Conservation (phyloP, 129 eudicot species). For the Logfia minima region DNA sequence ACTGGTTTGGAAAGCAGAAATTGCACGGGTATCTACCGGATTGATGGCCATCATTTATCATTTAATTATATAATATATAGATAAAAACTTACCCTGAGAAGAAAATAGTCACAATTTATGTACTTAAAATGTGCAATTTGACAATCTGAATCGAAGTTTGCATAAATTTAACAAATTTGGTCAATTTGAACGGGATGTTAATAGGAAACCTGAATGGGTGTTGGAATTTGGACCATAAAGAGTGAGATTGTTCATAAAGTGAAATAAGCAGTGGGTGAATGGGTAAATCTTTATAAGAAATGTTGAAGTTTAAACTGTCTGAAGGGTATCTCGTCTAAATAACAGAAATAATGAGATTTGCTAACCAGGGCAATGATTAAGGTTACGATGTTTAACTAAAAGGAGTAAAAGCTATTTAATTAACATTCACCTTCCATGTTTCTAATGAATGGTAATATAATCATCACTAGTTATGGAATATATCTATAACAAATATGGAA, state of each 20-base stretch:
- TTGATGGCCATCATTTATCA: background rate
- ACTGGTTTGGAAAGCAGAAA: background rate
- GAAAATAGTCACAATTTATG: background rate
- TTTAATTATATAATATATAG: no score
- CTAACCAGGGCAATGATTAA: no score
- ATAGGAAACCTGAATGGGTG: constrained; percentile 10
- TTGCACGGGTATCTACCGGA: background rate
- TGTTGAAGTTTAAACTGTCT: constrained; percentile 8
- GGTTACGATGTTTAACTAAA: no score
- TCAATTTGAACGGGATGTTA: background rate
- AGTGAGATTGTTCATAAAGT: background rate
- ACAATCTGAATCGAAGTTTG: background rate
- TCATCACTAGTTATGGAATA: no score
- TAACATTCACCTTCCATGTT: no score
- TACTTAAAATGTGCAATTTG: background rate
- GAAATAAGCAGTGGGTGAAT: constrained; percentile 11
- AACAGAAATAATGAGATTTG: background rate
- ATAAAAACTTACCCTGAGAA: background rate
- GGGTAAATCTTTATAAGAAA: constrained; percentile 4
- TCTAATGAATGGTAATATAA: no score
- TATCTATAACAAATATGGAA: no score
- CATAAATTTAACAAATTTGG: background rate
- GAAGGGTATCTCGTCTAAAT: background rate
- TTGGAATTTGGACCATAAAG: background rate
- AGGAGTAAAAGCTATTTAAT: no score